Base-by-base conservation (phyloP, 208 protist genomes). In the Acanthamoeba healyi region DNA sequence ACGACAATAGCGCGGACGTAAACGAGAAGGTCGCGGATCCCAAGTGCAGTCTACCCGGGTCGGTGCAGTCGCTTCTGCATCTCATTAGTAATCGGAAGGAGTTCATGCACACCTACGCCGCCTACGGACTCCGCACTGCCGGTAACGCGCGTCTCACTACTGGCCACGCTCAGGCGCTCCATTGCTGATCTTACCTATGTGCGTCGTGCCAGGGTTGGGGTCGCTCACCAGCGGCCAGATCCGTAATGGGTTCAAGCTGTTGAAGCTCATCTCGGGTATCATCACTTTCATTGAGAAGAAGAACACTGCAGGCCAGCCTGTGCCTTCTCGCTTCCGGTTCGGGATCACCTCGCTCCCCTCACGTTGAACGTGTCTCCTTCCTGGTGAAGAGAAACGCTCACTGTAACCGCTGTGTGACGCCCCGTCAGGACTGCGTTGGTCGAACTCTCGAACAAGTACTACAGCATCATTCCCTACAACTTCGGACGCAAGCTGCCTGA, bases 361-460 rank as follows among this genome's bases (percentile, higher is more conserved):
- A 6, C 15, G 49, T 54, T 54, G 10, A 54, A 19, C 15, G 49
- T 54, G 6, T 15, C 49, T 54, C 49, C 49, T 54, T 15, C 49
- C 6, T 54, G 49, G 6, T 54, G 15, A 19, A 15, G 15, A 19
- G 6, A 54, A 54, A n/a, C n/a, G n/a, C n/a, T n/a, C n/a, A n/a
- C n/a, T n/a, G n/a, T 54, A 54, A 54, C 10, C 10, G 49, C 10
- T 54, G 49, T 54, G 49, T 54, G 49, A 6, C n/a, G n/a, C n/a
- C n/a, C n/a, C n/a, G n/a, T n/a, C n/a, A 67, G 58, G n/a, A 29
- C 15, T 9, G 58, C 58, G 22, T 32, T 67, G 58, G 58, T 67
- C 58, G 58, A 67, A 67, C 72, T 81, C 22, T 81, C 72, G 22
- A 81, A 49, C 72, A 81, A 51, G 72, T 81, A 51, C 40, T 81